Base-by-base conservation (phyloP, 2,329 filamentous ascomycete genomes). In the Chrysoporthe cubensis region DNA sequence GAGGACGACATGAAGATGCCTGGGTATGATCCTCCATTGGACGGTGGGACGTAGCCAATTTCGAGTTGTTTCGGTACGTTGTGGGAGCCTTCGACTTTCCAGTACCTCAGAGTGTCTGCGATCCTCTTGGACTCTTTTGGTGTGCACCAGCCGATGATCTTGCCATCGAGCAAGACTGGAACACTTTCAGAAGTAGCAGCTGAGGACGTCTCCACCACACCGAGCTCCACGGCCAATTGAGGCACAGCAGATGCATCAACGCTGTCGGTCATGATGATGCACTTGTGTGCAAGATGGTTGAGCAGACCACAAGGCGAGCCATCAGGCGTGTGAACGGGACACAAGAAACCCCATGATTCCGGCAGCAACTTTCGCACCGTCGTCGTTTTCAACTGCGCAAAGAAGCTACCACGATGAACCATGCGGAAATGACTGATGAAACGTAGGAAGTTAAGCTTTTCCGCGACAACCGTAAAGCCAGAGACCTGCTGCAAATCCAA, bases 391-490 rank as follows among this genome's bases (percentile, higher is more conserved):
- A 99, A 82, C 78, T 98, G 93, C 3, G 96, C 96, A 78, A 99
- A 99, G 87, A 99, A 99, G 77, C 93, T 96, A 84, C 96, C 96
- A 89, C 96, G 90, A 82, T 99, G 96, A 67, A 99, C 93, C 94
- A 97, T 97, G 73, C 96, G 91, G 86, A 99, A 99, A 80, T 99
- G 96, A 79, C 93, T 96, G 82, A 99, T 97, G 82, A 98, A 99
- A 75, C 96, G 93, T 75, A 97, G 89, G 78, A 98, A 99, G 82
- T 99, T 99, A 77, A 99, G 95, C 85, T 98, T 98, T 78, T 99
- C 96, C 2, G 96, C 96, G 63, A 98, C 94, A 62, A 99, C 94
- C 0, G 93, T 97, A 79, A 97, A 99, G 71, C 96, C 96, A 14
- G 95, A 96, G 0, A 91, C 90, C 79, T 99, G 96, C 77, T 98